Percentiles rank a stretch among this genome's conserved stretches.
phyloP scores from a whole-genome alignment of 139 green algal species.

The Nannochloris sp. region DNA sequence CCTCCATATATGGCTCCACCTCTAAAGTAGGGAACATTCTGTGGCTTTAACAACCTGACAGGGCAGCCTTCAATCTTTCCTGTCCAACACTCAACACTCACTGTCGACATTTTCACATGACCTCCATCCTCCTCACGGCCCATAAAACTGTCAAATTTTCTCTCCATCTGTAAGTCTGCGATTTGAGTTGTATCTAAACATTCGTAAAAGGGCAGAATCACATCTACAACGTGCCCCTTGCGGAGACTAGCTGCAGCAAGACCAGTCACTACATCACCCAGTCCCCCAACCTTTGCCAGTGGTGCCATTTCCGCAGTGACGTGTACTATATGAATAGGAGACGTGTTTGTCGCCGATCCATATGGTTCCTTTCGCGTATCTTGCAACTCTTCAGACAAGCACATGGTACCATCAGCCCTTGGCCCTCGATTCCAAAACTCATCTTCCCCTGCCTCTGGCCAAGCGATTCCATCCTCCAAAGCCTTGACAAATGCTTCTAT shows the following conservation, averaged over 20 bases:
- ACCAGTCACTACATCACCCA: conserved; percentile 88
- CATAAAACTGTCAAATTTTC: conserved; percentile 62
- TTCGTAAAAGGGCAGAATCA: conserved; percentile 83
- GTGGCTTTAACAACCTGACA: conserved; percentile 60
- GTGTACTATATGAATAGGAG: conserved; percentile 72
- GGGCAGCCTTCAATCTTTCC: conserved; percentile 42
- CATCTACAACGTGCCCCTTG: conserved; percentile 64
- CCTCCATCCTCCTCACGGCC: conserved; percentile 66
- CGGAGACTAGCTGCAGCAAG: conserved; percentile 54
- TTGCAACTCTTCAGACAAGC: not conserved
- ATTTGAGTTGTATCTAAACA: conserved; percentile 57
- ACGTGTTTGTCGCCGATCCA: conserved; percentile 16
- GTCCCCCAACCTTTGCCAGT: conserved; percentile 87
- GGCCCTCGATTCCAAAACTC: not conserved
- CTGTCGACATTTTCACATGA: conserved; percentile 31
- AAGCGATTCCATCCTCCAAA: conserved; percentile 35
- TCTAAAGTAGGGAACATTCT: conserved; percentile 59
- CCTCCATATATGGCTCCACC: conserved; percentile 83
- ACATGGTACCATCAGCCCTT: not conserved
- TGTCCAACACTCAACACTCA: conserved; percentile 42
- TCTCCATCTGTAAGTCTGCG: conserved; percentile 55
- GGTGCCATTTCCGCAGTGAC: conserved; percentile 90
- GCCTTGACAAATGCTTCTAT: not conserved
- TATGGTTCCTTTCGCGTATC: not conserved
- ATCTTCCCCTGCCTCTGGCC: conserved; percentile 25